Evolutionary conservation across 148 eudicot genomes (phyloP).

Genomic region (Rhododendron vialii): DNA sequence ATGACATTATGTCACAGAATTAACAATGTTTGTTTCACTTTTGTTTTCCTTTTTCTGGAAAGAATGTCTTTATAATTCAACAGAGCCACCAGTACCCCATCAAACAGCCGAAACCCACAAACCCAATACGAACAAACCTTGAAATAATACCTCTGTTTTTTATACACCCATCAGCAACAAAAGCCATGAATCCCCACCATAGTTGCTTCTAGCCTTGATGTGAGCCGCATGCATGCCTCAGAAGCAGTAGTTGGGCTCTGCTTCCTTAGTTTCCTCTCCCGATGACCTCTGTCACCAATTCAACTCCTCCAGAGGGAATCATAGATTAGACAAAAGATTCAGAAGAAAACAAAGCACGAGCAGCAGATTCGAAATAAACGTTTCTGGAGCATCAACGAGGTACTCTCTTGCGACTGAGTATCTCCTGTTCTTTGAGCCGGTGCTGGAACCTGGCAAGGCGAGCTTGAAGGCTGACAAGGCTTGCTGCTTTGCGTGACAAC

Average conservation of each 20-base stretch:
- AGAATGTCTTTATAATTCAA: neutral
- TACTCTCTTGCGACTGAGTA: slow-evolving; percentile 83
- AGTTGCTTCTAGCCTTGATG: neutral
- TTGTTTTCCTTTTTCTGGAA: neutral
- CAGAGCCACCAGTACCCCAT: neutral
- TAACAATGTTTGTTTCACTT: neutral
- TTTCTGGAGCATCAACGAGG: slow-evolving; percentile 36
- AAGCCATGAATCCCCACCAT: neutral
- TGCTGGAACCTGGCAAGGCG: slow-evolving; percentile 97
- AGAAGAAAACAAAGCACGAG: neutral
- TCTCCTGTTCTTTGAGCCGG: slow-evolving; percentile 95
- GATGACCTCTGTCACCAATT: neutral
- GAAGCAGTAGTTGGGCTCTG: neutral
- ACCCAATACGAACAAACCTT: slow-evolving; percentile 1
- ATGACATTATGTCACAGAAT: neutral
- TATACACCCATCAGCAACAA: slow-evolving; percentile 2
- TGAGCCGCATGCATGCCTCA: neutral
- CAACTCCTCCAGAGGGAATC: neutral
- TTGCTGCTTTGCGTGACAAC: slow-evolving; percentile 94
- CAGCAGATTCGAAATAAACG: too few relatives aligned
- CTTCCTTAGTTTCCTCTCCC: neutral
- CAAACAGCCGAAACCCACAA: neutral
- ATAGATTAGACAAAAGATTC: neutral
- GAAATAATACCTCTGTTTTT: slow-evolving; percentile 7
- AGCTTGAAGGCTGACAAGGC: slow-evolving; percentile 95